phyloP scores from a whole-genome alignment of 148 eudicot genomes.

The Limonium bicolor region DNA sequence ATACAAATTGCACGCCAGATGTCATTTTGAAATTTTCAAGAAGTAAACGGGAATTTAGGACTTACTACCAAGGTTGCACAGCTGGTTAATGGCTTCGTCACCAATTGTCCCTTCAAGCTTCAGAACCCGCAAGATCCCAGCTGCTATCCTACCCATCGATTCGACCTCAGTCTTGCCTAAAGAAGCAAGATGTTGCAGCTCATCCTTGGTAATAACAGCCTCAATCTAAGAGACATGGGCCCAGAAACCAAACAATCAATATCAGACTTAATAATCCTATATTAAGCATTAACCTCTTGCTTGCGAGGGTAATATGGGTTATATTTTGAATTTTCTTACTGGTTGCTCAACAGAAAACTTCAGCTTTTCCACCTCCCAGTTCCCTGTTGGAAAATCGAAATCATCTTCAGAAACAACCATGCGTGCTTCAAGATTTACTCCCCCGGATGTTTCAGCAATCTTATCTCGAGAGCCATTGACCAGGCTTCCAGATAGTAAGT shows the following conservation, averaged over 20 bases:
- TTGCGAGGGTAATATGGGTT: no score
- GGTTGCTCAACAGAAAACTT: constrained; percentile 74
- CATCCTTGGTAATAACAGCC: constrained; percentile 87
- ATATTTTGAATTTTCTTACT: constrained; percentile 22
- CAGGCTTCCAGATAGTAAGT: constrained; percentile 18
- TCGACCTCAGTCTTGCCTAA: constrained; percentile 86
- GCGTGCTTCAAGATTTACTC: constrained; percentile 58
- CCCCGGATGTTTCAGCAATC: constrained; percentile 32
- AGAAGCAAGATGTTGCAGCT: constrained; percentile 59
- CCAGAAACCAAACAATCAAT: neutral
- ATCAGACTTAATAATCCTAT: neutral
- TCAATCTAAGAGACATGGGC: constrained; percentile 46
- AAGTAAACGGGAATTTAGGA: constrained; percentile 4
- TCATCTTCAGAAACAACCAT: constrained; percentile 46
- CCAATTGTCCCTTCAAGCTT: constrained; percentile 75
- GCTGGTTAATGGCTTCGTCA: constrained; percentile 66
- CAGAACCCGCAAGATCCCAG: constrained; percentile 64
- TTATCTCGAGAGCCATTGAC: constrained; percentile 17
- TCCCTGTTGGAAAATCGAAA: constrained; percentile 20
- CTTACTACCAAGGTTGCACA: constrained; percentile 85
- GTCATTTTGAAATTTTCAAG: neutral
- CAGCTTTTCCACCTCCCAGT: constrained; percentile 65
- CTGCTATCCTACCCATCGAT: constrained; percentile 76
- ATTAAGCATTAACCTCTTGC: neutral
- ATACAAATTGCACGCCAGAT: neutral